These are phyloP conservation scores for Tuber borchii DNA, from an alignment of 495 filamentous ascomycete species.

Conservation along the genomic window DNA sequence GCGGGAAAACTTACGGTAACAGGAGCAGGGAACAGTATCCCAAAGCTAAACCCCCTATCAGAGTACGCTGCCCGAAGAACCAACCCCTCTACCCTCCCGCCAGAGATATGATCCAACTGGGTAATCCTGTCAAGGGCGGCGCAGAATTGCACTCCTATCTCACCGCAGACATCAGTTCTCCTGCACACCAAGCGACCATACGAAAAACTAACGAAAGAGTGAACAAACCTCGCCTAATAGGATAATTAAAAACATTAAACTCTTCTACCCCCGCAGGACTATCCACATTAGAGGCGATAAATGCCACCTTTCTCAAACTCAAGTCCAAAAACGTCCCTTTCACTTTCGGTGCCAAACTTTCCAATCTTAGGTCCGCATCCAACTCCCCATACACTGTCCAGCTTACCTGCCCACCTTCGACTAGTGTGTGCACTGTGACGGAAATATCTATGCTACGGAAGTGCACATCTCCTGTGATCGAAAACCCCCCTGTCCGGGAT, in stretches of 20 bases:
- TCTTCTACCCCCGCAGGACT: conserved; percentile 10
- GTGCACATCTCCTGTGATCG: conserved; percentile 25
- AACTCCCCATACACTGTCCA: conserved; percentile 33
- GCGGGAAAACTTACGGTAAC: conserved; percentile 19
- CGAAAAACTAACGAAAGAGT: background rate
- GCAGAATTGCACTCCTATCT: conserved; percentile 31
- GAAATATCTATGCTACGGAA: conserved; percentile 18
- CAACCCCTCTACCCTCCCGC: conserved; percentile 14
- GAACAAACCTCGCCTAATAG: conserved; percentile 23
- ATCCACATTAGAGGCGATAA: conserved; percentile 25
- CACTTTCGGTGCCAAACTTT: conserved; percentile 13
- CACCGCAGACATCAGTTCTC: background rate
- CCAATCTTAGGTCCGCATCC: conserved; percentile 10
- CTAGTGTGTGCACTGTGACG: conserved; percentile 19
- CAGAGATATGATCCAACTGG: conserved; percentile 20
- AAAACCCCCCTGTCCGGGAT: conserved; percentile 23
- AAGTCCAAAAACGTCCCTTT: conserved; percentile 31
- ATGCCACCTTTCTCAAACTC: conserved; percentile 21
- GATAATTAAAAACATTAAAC: conserved; percentile 29
- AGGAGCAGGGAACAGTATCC: conserved; percentile 27
- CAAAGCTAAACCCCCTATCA: conserved; percentile 22
- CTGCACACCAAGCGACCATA: background rate
- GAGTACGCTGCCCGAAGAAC: conserved; percentile 22
- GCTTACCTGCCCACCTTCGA: conserved; percentile 16
- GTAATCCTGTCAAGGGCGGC: conserved; percentile 21